phyloP scores from a whole-genome alignment of 129 eudicot species.

The Pittosporum tobira region DNA sequence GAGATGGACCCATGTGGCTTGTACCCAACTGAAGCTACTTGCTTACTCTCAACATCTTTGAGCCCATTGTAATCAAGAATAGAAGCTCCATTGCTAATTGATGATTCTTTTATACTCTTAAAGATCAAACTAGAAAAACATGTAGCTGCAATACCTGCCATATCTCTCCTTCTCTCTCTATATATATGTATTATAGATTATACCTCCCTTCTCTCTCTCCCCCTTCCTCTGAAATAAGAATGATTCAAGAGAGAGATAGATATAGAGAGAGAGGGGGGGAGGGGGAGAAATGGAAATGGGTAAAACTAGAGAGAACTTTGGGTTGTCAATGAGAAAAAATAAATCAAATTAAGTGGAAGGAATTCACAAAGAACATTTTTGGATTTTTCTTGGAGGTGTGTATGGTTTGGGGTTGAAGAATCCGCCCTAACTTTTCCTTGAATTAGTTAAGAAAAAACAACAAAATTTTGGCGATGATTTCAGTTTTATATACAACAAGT shows the following conservation, averaged over 20 bases:
- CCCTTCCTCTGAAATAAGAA: neutral
- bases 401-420: constrained; percentile 10
- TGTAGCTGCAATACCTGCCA: constrained; percentile 54
- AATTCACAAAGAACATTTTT: constrained; percentile 19
- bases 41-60: constrained; percentile 29
- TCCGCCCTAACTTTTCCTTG: too few relatives aligned
- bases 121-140: constrained; percentile 46
- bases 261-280: neutral
- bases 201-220: neutral
- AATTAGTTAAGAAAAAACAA: too few relatives aligned
- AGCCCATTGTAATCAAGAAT: constrained; percentile 46
- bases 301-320: constrained; percentile 18
- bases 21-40: constrained; percentile 18
- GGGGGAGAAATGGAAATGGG: too few relatives aligned
- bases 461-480: too few relatives aligned
- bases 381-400: neutral
- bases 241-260: constrained; percentile 3
- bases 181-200: too few relatives aligned
- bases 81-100: constrained; percentile 31
- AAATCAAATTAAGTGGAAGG: constrained; percentile 8
- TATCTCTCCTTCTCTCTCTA: constrained; percentile 15
- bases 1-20: constrained; percentile 28
- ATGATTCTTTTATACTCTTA: constrained; percentile 28
- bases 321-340: constrained; percentile 11
- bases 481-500: too few relatives aligned